Base-by-base conservation (phyloP, 2,329 filamentous ascomycete genomes). In the Volutella citrinella region DNA sequence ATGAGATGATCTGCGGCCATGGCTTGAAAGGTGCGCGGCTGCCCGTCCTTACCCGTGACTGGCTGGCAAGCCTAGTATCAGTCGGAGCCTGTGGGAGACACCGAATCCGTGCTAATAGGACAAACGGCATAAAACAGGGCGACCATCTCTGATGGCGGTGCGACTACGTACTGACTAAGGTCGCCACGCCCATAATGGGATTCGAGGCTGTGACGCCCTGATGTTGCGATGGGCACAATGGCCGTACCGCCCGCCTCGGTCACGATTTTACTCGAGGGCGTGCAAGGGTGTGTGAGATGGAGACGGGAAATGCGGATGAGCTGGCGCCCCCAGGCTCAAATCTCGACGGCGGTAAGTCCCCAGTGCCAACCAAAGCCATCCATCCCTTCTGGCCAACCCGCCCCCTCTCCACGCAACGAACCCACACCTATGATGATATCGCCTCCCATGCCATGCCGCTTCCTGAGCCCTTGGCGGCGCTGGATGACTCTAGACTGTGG, bases 271-370 rank as follows among this genome's bases (percentile, higher is more conserved):
- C 38, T 50, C 36, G 41, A 54, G 41, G 50, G 48, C 37, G 41
- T 46, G 51, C 34, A 34, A 30, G 42, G 34, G 46, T 51, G 49
- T 47, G 44, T 34, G 42, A 44, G 42, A 50, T 44, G 46, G 49
- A 34, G 43, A 48, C 46, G 42, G 48, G 38, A 50, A 50, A 53
- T 50, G 44, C 44, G 46, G 51, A 54, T 55, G 50, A 51, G 45
- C 37, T 53, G 49, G 48, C 43, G 42, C 38, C 8, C 46, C 46
- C 46, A 42, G 39, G 39, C 30, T 46, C 34, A 26, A 40, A 34
- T 35, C 35, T 39, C 36, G 45, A 37, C 43, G 22, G 31, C n/a
- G n/a, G n/a, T n/a, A n/a, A n/a, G n/a, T n/a, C n/a, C n/a, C n/a
- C n/a, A n/a, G n/a, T n/a, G n/a, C n/a, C n/a, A n/a, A n/a, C n/a